A percentile compares a stretch with the other conserved stretches of the same genome.
These are phyloP conservation scores for Aspergillus glaucus DNA, from an alignment of 2,329 filamentous ascomycete species.

Conservation along the genomic window DNA sequence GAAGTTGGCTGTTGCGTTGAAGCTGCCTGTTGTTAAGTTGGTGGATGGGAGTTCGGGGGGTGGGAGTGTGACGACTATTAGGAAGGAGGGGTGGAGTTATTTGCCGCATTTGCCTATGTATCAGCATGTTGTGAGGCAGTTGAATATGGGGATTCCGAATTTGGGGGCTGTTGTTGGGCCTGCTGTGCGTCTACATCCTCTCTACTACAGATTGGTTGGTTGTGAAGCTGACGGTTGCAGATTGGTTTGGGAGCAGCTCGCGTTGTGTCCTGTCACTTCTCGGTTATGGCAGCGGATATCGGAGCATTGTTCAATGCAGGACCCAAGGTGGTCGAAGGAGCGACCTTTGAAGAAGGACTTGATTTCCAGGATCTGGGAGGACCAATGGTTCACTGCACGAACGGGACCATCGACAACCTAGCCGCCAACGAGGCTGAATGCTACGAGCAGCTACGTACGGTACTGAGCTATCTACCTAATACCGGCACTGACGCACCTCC, in stretches of 20 bases:
- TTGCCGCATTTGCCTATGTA: conserved; percentile 54
- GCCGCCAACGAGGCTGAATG: conserved; percentile 56
- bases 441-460: conserved; percentile 54
- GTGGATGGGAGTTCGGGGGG: conserved; percentile 60
- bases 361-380: conserved; percentile 56
- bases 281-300: conserved; percentile 59
- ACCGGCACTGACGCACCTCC: conserved; percentile 52
- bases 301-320: conserved; percentile 60
- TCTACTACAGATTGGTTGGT: neutral
- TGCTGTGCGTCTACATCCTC: conserved; percentile 33
- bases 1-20: conserved; percentile 52
- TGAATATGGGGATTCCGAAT: conserved; percentile 60
- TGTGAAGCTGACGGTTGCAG: conserved; percentile 9
- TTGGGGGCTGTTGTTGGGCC: conserved; percentile 58
- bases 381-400: conserved; percentile 56
- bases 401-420: conserved; percentile 61
- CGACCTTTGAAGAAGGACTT: conserved; percentile 59
- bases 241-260: conserved; percentile 58
- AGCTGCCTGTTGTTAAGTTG: conserved; percentile 57
- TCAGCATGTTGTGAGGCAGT: conserved; percentile 48
- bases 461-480: conserved; percentile 54
- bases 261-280: conserved; percentile 58
- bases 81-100: conserved; percentile 52
- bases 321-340: conserved; percentile 55
- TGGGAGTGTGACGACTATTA: conserved; percentile 56